phyloP scores from a whole-genome alignment of 805 yeast genomes.

The Maudiozyma bulderi region DNA sequence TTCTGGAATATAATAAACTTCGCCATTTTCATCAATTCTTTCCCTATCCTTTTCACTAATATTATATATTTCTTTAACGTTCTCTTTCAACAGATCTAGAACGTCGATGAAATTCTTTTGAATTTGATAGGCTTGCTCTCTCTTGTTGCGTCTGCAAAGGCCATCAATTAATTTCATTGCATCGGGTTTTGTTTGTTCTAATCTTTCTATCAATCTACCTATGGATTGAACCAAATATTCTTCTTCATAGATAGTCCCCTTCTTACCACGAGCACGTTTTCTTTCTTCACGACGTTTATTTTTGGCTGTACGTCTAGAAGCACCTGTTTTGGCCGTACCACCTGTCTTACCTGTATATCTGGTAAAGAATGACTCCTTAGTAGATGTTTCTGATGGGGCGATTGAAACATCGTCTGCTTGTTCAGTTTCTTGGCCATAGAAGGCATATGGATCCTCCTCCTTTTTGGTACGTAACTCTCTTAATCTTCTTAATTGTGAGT shows the following conservation, averaged over 20 bases:
- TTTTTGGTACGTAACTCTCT: conserved; percentile 81
- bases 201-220: conserved; percentile 77
- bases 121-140: conserved; percentile 73
- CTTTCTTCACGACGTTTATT: conserved; percentile 92
- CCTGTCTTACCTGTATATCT: conserved; percentile 93
- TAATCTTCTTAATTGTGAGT: conserved; percentile 73
- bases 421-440: conserved; percentile 66
- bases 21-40: conserved; percentile 82
- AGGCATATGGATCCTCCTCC: conserved; percentile 73
- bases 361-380: conserved; percentile 87
- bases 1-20: conserved; percentile 65
- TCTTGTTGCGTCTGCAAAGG: conserved; percentile 58
- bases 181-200: conserved; percentile 65
- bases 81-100: conserved; percentile 43
- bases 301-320: conserved; percentile 83
- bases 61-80: conserved; percentile 65
- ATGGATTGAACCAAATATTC: conserved; percentile 84
- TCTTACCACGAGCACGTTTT: conserved; percentile 92
- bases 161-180: conserved; percentile 67
- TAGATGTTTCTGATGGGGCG: conserved; percentile 89
- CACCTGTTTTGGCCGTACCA: conserved; percentile 95
- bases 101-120: conserved; percentile 60
- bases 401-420: conserved; percentile 89
- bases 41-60: conserved; percentile 82
- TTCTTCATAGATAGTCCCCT: conserved; percentile 95